phyloP scores from a whole-genome alignment of 73 alveolate genomes.

The Uronychia binucleata region DNA sequence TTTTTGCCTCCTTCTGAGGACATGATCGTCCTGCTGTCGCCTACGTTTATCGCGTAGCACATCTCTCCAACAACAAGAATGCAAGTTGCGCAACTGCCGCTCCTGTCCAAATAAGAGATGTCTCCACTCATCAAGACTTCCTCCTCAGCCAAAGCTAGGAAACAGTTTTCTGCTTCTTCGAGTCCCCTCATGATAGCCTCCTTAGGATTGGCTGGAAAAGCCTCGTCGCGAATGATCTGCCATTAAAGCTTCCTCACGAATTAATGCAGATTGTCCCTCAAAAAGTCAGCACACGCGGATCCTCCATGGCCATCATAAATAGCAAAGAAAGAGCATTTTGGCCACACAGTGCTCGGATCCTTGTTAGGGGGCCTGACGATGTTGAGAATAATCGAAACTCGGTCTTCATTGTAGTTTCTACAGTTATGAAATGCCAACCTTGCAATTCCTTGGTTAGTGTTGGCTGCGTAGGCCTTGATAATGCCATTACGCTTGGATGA shows the following conservation, averaged over 20 bases:
- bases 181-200: conserved; percentile 90
- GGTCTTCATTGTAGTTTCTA: conserved; percentile 54
- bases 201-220: conserved; percentile 77
- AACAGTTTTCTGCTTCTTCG: conserved; percentile 84
- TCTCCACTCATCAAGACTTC: conserved; percentile 31
- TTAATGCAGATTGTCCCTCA: conserved; percentile 89
- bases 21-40: conserved; percentile 75
- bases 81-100: conserved; percentile 84
- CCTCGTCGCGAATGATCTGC: conserved; percentile 50
- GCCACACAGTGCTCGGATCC: conserved; percentile 21
- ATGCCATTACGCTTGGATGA: conserved; percentile 44
- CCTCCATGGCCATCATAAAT: conserved; percentile 62
- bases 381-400: conserved; percentile 52
- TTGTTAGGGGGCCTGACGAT: conserved; percentile 42
- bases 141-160: conserved; percentile 70
- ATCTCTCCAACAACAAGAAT: conserved; percentile 54
- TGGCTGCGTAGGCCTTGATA: conserved; percentile 34
- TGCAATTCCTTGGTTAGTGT: conserved; percentile 30
- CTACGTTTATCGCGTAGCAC: conserved; percentile 66
- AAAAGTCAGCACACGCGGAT: conserved; percentile 43
- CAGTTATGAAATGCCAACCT: not conserved
- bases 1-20: conserved; percentile 52
- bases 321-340: conserved; percentile 51
- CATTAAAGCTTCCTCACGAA: not conserved
- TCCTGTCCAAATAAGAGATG: conserved; percentile 56